A percentile compares a stretch with the other conserved stretches of the same genome.
Evolutionary conservation across 2,329 filamentous ascomycete genomes (phyloP).

Genomic region (Macroventuria anomochaeta): DNA sequence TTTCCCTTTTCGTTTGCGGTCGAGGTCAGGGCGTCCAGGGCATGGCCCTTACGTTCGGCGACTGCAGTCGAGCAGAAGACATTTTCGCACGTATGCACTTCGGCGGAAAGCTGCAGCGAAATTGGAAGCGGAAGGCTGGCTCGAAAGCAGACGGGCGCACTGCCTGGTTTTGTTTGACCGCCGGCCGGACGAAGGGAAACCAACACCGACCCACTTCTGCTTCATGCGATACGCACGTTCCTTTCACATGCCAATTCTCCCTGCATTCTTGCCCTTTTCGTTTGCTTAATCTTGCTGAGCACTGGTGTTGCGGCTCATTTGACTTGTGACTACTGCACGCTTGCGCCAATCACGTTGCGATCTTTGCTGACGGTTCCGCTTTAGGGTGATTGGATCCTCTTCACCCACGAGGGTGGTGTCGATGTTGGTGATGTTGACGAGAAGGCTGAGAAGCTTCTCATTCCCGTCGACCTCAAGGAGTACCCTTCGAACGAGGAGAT

Average conservation of each 20-base stretch:
- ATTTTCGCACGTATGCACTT: conserved; percentile 17
- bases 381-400: conserved; percentile 99
- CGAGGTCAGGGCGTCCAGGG: conserved; percentile 3
- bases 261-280: conserved; percentile 22
- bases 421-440: conserved; percentile 99
- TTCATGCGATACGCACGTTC: conserved; percentile 37
- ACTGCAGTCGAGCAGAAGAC: conserved; percentile 13
- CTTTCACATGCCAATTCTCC: conserved; percentile 45
- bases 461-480: conserved; percentile 91
- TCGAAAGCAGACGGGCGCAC: conserved; percentile 31
- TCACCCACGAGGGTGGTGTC: conserved; percentile 99
- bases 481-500: conserved; percentile 98
- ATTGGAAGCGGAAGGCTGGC: conserved; percentile 23
- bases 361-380: conserved; percentile 41
- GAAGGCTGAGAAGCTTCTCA: conserved; percentile 98
- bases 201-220: conserved; percentile 47
- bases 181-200: conserved; percentile 51
- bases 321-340: conserved; percentile 23
- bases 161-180: conserved; percentile 45
- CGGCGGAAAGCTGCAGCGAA: conserved; percentile 19
- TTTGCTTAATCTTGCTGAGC: conserved; percentile 23
- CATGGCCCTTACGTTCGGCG: background rate
- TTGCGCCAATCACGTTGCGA: conserved; percentile 37
- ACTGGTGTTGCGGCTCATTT: conserved; percentile 45
- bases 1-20: conserved; percentile 10